A percentile compares a stretch with the other conserved stretches of the same genome.
phyloP scores from a whole-genome alignment of 331 rosid species.

The Rosa hybrid region DNA sequence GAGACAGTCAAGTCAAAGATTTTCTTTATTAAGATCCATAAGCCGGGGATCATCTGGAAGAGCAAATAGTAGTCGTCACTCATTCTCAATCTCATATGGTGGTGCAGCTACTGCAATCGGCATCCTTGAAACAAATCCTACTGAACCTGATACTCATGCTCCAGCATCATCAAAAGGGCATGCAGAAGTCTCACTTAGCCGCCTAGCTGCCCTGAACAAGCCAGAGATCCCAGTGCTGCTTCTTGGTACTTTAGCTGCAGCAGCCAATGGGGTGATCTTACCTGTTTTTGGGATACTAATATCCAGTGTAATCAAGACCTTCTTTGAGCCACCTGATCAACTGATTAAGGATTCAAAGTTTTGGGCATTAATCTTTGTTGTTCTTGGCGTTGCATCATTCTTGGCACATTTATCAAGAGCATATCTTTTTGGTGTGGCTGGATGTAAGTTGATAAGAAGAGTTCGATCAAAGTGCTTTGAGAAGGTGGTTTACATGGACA shows the following conservation, averaged over 20 bases:
- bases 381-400: conserved; percentile 40
- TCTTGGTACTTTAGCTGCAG: conserved; percentile 57
- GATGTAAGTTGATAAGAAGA: conserved; percentile 62
- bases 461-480: conserved; percentile 65
- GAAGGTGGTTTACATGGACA: conserved; percentile 79
- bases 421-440: conserved; percentile 68
- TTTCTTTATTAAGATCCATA: neutral
- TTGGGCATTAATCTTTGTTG: conserved; percentile 61
- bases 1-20: conserved; percentile 6
- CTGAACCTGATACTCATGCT: conserved; percentile 24
- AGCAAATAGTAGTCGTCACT: conserved; percentile 40
- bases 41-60: conserved; percentile 50
- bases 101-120: conserved; percentile 32
- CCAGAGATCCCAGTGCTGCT: conserved; percentile 73
- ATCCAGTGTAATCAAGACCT: conserved; percentile 48
- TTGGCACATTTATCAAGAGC: conserved; percentile 44
- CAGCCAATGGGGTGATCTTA: conserved; percentile 45
- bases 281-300: conserved; percentile 55
- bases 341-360: conserved; percentile 58
- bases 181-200: conserved; percentile 48
- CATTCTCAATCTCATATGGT: conserved; percentile 37
- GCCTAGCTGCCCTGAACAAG: conserved; percentile 74
- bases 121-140: conserved; percentile 23
- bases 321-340: conserved; percentile 52
- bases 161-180: conserved; percentile 29